phyloP scores from a whole-genome alignment of 176 grass and related monocot genomes.

The Ananas comosus region DNA sequence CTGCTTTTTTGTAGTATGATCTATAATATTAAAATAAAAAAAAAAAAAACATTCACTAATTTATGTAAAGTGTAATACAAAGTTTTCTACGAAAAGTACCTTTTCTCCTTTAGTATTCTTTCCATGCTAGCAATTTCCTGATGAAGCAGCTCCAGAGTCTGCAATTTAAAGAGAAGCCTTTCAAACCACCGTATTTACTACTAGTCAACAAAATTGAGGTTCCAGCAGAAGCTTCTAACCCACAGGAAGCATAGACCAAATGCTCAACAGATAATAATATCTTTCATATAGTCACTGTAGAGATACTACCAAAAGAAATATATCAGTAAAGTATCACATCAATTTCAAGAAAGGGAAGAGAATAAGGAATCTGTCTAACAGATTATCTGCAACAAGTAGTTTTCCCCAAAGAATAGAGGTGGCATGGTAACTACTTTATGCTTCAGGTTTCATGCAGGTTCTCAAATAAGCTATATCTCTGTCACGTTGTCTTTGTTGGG shows the following conservation, averaged over 20 bases:
- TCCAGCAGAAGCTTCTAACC: background rate
- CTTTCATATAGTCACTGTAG: background rate
- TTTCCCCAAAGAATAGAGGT: no score
- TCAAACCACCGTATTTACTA: background rate
- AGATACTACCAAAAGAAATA: no score
- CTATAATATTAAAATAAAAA: conserved; percentile 22
- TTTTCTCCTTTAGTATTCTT: conserved; percentile 44
- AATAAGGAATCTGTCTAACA: no score
- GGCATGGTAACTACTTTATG: no score
- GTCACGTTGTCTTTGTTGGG: no score
- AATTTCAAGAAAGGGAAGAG: no score
- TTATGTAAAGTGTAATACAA: background rate
- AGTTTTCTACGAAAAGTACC: conserved; percentile 17
- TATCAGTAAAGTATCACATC: no score
- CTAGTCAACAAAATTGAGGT: background rate
- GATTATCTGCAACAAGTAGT: no score
- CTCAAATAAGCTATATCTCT: no score
- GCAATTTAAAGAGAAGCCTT: conserved; percentile 18
- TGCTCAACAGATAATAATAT: background rate
- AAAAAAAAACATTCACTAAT: background rate
- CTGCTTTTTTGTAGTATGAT: conserved; percentile 45
- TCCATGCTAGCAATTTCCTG: conserved; percentile 48
- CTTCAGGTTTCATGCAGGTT: no score
- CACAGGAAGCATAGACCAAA: background rate
- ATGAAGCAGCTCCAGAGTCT: conserved; percentile 80